Percentiles rank a stretch among this genome's conserved stretches.
phyloP scores from a whole-genome alignment of 306 rosid species.

The Pterocarpus macrocarpus region DNA sequence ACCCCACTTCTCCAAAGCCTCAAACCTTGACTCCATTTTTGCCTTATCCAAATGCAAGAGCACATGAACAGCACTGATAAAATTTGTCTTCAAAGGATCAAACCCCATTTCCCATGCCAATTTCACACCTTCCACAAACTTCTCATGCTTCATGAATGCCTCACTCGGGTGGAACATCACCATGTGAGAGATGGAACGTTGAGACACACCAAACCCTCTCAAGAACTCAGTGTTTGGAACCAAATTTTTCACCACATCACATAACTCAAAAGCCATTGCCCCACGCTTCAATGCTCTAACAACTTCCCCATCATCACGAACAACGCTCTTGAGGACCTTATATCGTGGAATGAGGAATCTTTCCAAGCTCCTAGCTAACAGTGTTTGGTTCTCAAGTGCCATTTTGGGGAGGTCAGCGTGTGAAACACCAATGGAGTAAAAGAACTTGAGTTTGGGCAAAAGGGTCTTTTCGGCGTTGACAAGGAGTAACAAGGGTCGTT shows the following conservation, averaged over 20 bases:
- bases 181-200: not conserved
- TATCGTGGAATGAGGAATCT: slow-evolving; percentile 41
- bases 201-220: slow-evolving; percentile 47
- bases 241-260: not conserved
- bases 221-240: slow-evolving; percentile 43
- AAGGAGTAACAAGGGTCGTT: slow-evolving; percentile 24
- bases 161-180: not conserved
- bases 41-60: not conserved
- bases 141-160: not conserved
- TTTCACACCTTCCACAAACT: slow-evolving; percentile 23
- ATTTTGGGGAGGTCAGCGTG: slow-evolving; percentile 32
- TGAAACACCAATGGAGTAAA: slow-evolving; percentile 49
- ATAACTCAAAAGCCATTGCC: not conserved
- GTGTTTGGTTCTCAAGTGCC: not conserved
- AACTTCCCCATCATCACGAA: slow-evolving; percentile 19
- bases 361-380: slow-evolving; percentile 42
- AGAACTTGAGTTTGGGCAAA: slow-evolving; percentile 53
- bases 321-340: slow-evolving; percentile 27
- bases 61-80: slow-evolving; percentile 38
- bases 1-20: slow-evolving; percentile 45
- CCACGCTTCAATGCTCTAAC: slow-evolving; percentile 35
- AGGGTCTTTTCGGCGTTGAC: slow-evolving; percentile 41
- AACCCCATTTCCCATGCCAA: slow-evolving; percentile 42
- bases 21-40: slow-evolving; percentile 32
- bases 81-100: slow-evolving; percentile 4